Evolutionary conservation across 257 asterid genomes (phyloP).

Genomic region (Salvia splendens): DNA sequence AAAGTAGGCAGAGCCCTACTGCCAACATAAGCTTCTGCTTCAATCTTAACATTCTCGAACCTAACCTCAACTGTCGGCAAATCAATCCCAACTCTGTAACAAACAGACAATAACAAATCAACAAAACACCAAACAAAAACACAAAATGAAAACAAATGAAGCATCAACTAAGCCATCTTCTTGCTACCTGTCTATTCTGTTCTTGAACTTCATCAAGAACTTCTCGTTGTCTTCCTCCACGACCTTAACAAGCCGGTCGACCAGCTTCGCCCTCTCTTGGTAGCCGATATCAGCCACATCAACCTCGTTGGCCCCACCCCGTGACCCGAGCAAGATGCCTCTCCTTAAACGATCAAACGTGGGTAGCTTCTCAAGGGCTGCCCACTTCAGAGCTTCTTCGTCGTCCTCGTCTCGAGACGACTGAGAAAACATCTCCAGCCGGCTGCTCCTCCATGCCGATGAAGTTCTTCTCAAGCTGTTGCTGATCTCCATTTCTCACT

Average conservation of each 20-base stretch:
- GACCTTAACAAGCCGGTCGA: conserved; percentile 42
- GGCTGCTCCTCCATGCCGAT: conserved; percentile 46
- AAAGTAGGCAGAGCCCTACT: conserved; percentile 51
- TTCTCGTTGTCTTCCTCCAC: conserved; percentile 56
- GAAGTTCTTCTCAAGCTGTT: conserved; percentile 18
- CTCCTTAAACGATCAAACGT: conserved; percentile 50
- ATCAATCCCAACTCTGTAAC: conserved; percentile 48
- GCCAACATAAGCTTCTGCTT: conserved; percentile 42
- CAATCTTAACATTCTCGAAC: conserved; percentile 43
- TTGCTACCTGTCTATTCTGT: conserved; percentile 46
- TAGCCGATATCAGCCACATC: conserved; percentile 45
- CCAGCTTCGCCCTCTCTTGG: conserved; percentile 39
- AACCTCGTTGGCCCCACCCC: conserved; percentile 42
- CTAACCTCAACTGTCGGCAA: conserved; percentile 49
- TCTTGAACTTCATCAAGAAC: conserved; percentile 50
- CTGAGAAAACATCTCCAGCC: conserved; percentile 42
- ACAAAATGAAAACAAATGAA: too few species aligned
- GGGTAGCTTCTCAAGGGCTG: conserved; percentile 55
- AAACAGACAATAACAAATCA: background rate
- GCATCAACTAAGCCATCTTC: too few species aligned
- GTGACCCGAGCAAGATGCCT: conserved; percentile 41
- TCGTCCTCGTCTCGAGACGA: conserved; percentile 45
- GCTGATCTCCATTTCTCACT: conserved; percentile 13
- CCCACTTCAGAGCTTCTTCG: conserved; percentile 65
- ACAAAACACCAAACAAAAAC: too few species aligned